Percentiles rank a stretch among this genome's conserved stretches.
phyloP scores from a whole-genome alignment of 2,329 filamentous ascomycete genomes.

The Fusarium dimerum region DNA sequence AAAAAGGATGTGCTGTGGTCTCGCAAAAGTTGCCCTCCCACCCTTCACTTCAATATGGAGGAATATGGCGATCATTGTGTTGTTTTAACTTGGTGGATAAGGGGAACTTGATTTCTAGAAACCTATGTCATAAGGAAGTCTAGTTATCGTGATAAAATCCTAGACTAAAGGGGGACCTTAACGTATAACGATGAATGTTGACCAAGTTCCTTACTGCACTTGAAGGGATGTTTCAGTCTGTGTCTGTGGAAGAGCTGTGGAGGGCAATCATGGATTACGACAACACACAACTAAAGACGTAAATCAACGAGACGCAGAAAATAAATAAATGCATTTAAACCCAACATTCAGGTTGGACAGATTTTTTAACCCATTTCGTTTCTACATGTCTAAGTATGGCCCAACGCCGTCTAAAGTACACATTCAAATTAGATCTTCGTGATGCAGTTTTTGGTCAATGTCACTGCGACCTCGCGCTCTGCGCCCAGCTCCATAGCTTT shows the following conservation, averaged over 20 bases:
- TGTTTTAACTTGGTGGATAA: background rate
- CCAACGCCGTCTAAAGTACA: conserved; percentile 45
- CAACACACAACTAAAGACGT: no score
- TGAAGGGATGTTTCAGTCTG: background rate
- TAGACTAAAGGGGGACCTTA: conserved; percentile 4
- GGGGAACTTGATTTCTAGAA: background rate
- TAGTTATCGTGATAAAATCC: conserved; percentile 1
- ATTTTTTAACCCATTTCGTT: conserved; percentile 35
- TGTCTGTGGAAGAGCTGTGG: no score
- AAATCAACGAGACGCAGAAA: no score
- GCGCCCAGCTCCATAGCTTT: conserved; percentile 41
- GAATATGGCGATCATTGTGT: background rate
- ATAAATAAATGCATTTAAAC: background rate
- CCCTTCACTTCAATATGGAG: background rate
- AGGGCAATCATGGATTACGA: no score
- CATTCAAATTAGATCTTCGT: conserved; percentile 42
- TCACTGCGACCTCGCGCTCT: conserved; percentile 37
- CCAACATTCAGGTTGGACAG: conserved; percentile 1
- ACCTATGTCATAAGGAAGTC: background rate
- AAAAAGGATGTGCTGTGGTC: conserved; percentile 15
- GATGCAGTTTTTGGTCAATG: conserved; percentile 35
- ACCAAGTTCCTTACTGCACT: background rate
- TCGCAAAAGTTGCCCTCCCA: background rate
- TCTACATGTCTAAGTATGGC: conserved; percentile 40
- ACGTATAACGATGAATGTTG: conserved; percentile 1